phyloP scores from a whole-genome alignment of 352 stramenopile genomes.

The Globisporangium paroecandrum region DNA sequence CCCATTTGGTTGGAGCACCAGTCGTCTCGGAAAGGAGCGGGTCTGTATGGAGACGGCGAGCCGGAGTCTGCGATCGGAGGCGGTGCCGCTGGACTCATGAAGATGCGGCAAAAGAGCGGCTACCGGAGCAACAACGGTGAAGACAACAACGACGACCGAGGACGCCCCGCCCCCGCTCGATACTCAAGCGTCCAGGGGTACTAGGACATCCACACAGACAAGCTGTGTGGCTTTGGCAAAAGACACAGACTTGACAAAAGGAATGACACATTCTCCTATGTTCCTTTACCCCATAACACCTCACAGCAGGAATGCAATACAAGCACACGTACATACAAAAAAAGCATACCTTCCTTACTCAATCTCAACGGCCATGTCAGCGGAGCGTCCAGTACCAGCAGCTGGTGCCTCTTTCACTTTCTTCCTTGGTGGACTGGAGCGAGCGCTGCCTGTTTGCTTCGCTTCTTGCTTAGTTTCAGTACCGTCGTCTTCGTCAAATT shows the following conservation, averaged over 20 bases:
- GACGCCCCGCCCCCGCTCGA: background rate
- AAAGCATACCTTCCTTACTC: slow-evolving; percentile 9
- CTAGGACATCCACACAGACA: background rate
- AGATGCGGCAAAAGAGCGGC: slow-evolving; percentile 60
- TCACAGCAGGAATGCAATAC: background rate
- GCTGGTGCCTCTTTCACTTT: background rate
- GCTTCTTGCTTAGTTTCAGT: background rate
- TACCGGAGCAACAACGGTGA: slow-evolving; percentile 46
- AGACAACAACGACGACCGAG: slow-evolving; percentile 24
- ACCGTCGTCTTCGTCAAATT: slow-evolving; percentile 23
- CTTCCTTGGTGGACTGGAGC: slow-evolving; percentile 1
- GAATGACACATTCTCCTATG: background rate
- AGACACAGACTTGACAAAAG: background rate
- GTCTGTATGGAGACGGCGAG: slow-evolving; percentile 30
- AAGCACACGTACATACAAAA: background rate
- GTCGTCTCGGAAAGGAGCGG: slow-evolving; percentile 20
- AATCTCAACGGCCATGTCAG: slow-evolving; percentile 15
- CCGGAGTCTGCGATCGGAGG: slow-evolving; percentile 39
- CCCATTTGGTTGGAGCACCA: slow-evolving; percentile 62
- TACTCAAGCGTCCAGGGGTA: slow-evolving; percentile 9
- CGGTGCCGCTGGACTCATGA: slow-evolving; percentile 62
- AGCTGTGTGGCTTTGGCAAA: background rate
- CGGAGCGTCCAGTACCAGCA: slow-evolving; percentile 2
- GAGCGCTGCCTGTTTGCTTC: background rate
- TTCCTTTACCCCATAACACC: background rate